Base-by-base conservation (phyloP, 129 eudicot species). In the Flaveria robusta region DNA sequence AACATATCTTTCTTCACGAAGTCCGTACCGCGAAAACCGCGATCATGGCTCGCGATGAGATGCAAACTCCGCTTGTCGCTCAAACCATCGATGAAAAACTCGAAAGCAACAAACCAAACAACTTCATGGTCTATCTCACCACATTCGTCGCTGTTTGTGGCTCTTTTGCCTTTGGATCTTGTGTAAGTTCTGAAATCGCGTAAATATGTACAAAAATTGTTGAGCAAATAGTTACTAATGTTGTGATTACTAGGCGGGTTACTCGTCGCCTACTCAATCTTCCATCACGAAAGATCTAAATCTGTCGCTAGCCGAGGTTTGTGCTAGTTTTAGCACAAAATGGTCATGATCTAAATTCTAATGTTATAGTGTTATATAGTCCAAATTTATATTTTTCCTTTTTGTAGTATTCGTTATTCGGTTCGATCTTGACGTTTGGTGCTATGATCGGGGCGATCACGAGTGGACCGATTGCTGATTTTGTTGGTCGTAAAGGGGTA, bases 401-500 rank as follows among this genome's bases (percentile, higher is more conserved):
- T 24, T 31, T 86, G 89, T 79, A 94, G 98, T 94, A 83, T 77
- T 88, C 98, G 22, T 69, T 91, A 70, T 94, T 94, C 60, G 98
- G 98, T 71, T 94, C 98, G 20, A 84, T 91, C 56, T 59, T 94
- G 84, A 94, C 96, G 11, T 87, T 89, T 82, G 98, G 96, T 20
- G 98, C 98, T 23, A 94, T 94, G 98, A 86, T 91, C 49, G 98
- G 98, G 8, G 98, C 98, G 41, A 83, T 94, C 37, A 89, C 96
- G 6, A 91, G 97, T 76, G 98, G 97, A 34, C 87, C 79, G 27
- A 84, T 91, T 26, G 96, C 97, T n/a, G 98, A 94, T 75, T 79
- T 64, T 4, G 26, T 86, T 15, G 98, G 98, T 19, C 88, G 98
- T 0, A 93, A 91, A 86, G 97, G 98, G 86, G 98, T 93, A 83